Base-by-base conservation (phyloP, 805 yeast species). In the Scheffersomyces lignosus region DNA sequence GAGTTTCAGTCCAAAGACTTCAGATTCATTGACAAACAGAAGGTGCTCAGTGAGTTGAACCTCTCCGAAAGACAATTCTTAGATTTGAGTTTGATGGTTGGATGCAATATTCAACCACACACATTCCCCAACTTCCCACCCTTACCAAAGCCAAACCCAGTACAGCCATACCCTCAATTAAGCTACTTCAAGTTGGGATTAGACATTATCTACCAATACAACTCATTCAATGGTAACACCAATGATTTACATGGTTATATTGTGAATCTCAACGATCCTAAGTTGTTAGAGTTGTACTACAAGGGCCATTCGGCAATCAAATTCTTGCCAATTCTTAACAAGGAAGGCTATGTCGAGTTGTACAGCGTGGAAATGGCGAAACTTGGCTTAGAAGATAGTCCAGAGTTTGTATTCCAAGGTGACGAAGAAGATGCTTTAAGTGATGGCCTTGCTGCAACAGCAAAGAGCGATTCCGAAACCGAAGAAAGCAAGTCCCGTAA, bases 81-180 rank as follows among this genome's bases (percentile, higher is more conserved):
- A 37, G 96, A 91, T 48, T 74, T 87, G 31, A 72, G 90, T 27
- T 71, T 87, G 57, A 78, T 86, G 51, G 81, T 83, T 14, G 96
- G 97, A 3, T 84, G 87, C 55, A 80, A 76, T 26, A 66, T 83
- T 37, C 95, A 87, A 52, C 87, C 87, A 12, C 60, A 58, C 22
- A 75, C 83, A 1, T 73, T 89, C 48, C 70, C 76, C 10, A 66
- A 66, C 34, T 72, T 75, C 37, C 80, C 79, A 2, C 73, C 70
- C 2, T 44, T 62, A 30, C 71, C 73, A 13, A 64, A 66, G 33
- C 64, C 71, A 27, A 63, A 62, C 40, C 67, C 68, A 2, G 41
- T 57, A 10, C 67, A 64, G 30, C 71, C 73, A 14, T 62, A 54
- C 31, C 69, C 66, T 18, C 72, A 63, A 44, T 48, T 65, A 33